phyloP scores from a whole-genome alignment of 495 filamentous ascomycete genomes.

The Penicillium coprophilum region DNA sequence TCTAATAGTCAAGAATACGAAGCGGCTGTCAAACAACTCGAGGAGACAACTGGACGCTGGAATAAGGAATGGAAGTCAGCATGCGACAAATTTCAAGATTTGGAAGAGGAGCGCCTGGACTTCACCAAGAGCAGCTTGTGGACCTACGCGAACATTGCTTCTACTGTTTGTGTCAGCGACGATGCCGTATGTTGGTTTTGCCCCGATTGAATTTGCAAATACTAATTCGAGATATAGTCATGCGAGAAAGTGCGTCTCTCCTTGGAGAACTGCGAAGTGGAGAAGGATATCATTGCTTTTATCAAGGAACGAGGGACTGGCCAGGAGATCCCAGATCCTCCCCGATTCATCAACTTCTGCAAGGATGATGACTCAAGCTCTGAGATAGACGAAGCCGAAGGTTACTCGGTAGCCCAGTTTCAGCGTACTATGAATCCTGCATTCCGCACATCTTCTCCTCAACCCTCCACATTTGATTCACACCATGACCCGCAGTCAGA shows the following conservation, averaged over 20 bases:
- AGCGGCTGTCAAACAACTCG: slow-evolving; percentile 83
- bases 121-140: slow-evolving; percentile 97
- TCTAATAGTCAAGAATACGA: slow-evolving; percentile 92
- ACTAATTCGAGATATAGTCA: slow-evolving; percentile 50
- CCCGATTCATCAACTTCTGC: slow-evolving; percentile 98
- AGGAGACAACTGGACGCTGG: slow-evolving; percentile 94
- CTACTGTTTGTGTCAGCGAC: slow-evolving; percentile 98
- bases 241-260: slow-evolving; percentile 97
- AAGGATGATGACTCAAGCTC: slow-evolving; percentile 83
- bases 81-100: slow-evolving; percentile 99
- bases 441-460: slow-evolving; percentile 87
- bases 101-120: slow-evolving; percentile 95
- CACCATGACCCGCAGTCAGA: slow-evolving; percentile 80
- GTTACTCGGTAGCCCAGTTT: slow-evolving; percentile 92
- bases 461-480: slow-evolving; percentile 82
- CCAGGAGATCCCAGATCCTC: slow-evolving; percentile 94
- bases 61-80: slow-evolving; percentile 97
- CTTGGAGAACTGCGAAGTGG: slow-evolving; percentile 91
- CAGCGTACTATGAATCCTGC: slow-evolving; percentile 92
- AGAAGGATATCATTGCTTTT: slow-evolving; percentile 89
- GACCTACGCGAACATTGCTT: slow-evolving; percentile 95
- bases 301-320: slow-evolving; percentile 90
- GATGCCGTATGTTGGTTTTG: slow-evolving; percentile 62
- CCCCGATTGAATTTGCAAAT: neutral
- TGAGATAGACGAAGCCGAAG: slow-evolving; percentile 79